Evolutionary conservation across 2,329 filamentous ascomycete genomes (phyloP).

Genomic region (Diplodia scrobiculata): DNA sequence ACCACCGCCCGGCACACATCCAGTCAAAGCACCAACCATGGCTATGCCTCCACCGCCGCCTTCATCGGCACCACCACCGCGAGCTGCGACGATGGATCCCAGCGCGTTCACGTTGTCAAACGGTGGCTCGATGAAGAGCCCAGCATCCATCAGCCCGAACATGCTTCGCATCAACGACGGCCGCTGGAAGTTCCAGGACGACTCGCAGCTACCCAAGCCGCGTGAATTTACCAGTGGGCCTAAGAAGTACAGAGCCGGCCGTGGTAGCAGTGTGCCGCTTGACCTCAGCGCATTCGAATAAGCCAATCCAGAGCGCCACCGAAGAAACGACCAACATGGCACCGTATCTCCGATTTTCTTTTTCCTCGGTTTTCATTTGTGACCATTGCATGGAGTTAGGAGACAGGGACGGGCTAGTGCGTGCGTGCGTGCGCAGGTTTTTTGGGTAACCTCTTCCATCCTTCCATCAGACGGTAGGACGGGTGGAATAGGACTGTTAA

Average conservation of each 20-base stretch:
- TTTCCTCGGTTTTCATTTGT: slow-evolving; percentile 2
- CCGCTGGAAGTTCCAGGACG: slow-evolving; percentile 84
- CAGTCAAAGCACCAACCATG: slow-evolving; percentile 35
- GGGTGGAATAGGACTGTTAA: not conserved
- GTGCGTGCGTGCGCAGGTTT: not conserved
- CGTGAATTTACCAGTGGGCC: slow-evolving; percentile 73
- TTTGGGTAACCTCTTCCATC: not conserved
- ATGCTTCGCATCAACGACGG: slow-evolving; percentile 60
- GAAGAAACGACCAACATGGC: slow-evolving; percentile 15
- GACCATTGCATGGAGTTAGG: slow-evolving; percentile 18
- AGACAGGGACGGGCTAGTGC: slow-evolving; percentile 1
- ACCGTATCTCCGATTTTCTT: not conserved
- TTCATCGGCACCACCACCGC: slow-evolving; percentile 46
- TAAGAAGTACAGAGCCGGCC: slow-evolving; percentile 83
- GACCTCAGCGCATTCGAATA: slow-evolving; percentile 67
- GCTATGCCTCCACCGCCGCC: slow-evolving; percentile 40
- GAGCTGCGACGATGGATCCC: slow-evolving; percentile 65
- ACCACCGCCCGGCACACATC: slow-evolving; percentile 32
- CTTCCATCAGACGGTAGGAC: slow-evolving; percentile 3
- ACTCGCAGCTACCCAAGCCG: slow-evolving; percentile 79
- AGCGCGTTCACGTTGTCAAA: slow-evolving; percentile 68
- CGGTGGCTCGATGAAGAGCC: slow-evolving; percentile 37
- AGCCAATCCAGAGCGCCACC: not conserved
- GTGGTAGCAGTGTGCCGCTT: slow-evolving; percentile 90
- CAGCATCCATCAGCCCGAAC: slow-evolving; percentile 32